Base-by-base conservation (phyloP, 2,329 filamentous ascomycete species). In the Hypoxylon sp. region DNA sequence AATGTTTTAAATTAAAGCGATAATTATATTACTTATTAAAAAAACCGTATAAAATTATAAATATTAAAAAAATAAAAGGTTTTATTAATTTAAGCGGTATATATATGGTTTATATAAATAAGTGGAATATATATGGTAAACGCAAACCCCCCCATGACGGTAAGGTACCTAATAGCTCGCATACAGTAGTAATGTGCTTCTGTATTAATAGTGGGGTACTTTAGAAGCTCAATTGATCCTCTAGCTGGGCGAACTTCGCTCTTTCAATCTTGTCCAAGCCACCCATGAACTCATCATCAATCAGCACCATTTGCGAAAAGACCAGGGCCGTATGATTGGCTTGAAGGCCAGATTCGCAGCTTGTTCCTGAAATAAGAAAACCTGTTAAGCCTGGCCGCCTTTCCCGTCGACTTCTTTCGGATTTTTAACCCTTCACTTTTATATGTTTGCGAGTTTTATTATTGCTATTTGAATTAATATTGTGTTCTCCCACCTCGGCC, bases 281-380 rank as follows among this genome's bases (percentile, higher is more conserved):
- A 69, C 63, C 59, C 24, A 29, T 63, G 24, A 24, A 14, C 31
- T 31, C n/a, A 39, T 46, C 48, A 54, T 62, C 31, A 57, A 57
- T 48, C 63, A 63, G 26, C 29, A 61, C 33, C 35, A 46, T 51
- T 37, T 53, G 26, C 33, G 19, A 35, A 59, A 47, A 55, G 46
- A 58, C n/a, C 35, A 19, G 19, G 22, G 44, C 33, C 17, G 17
- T 22, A 66, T 59, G 66, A 67, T 70, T 64, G 53, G 63, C 29
- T 42, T 63, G 35, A 44, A 58, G 22, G 33, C 24, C 48, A 42
- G 46, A 63, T 54, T 59, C 51, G 54, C 58, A 59, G 48, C 17
- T 65, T 64, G 31, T 31, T 59, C 48, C 57, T 67, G 59, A 61
- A 64, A 70, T 64, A 61, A 64, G 55, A 65, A 62, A 59, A 63